Percentiles rank a stretch among this genome's conserved stretches.
These are phyloP conservation scores for Pseudonitzschia multistriata DNA, from an alignment of 108 stramenopile species.

Conservation along the genomic window DNA sequence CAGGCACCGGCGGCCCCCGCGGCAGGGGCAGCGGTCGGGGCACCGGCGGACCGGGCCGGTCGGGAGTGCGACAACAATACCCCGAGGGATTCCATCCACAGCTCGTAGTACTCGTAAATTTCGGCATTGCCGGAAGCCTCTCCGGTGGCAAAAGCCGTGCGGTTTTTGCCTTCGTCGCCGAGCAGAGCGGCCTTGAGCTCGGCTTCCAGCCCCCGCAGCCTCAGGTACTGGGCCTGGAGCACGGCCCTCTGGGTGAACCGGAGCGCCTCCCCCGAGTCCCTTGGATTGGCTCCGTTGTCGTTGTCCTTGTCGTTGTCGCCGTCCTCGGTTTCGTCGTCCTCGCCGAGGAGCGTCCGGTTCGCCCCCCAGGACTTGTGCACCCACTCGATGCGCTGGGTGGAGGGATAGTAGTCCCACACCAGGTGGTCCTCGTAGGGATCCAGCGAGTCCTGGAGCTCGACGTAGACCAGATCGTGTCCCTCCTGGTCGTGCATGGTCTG, in stretches of 20 bases:
- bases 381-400: not conserved
- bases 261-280: too few species aligned
- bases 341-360: too few species aligned
- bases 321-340: not conserved
- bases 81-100: constrained; percentile 6
- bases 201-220: not conserved
- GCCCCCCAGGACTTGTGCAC: not conserved
- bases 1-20: not conserved
- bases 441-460: not conserved
- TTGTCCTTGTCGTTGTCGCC: not conserved
- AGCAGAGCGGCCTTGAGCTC: not conserved
- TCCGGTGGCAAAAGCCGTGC: not conserved
- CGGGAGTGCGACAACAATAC: not conserved
- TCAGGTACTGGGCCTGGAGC: not conserved
- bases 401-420: constrained; percentile 9
- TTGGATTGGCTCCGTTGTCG: not conserved
- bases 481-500: constrained; percentile 5
- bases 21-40: too few species aligned
- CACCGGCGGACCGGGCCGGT: not conserved
- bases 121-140: not conserved
- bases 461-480: not conserved
- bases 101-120: constrained; percentile 1
- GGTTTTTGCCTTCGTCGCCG: not conserved
- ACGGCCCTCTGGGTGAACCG: not conserved
- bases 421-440: not conserved